These are phyloP conservation scores for Penicillium decumbens DNA, from an alignment of 2,329 filamentous ascomycete species.

Conservation along the genomic window DNA sequence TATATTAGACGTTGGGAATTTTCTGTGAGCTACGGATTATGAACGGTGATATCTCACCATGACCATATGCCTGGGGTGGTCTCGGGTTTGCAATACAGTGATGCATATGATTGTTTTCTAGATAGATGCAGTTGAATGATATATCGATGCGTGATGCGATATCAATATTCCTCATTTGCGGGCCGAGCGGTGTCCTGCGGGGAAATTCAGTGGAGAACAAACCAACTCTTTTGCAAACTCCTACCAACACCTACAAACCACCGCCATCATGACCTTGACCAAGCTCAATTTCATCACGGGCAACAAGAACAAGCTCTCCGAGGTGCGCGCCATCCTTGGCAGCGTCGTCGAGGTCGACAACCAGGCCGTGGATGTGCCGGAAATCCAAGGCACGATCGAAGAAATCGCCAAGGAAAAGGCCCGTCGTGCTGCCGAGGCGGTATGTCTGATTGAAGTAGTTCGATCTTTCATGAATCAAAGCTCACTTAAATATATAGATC, in stretches of 20 bases:
- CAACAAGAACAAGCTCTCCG: slow-evolving; percentile 87
- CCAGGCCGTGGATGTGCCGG: slow-evolving; percentile 72
- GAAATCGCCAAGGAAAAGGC: slow-evolving; percentile 89
- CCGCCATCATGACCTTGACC: slow-evolving; percentile 46
- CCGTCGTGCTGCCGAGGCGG: slow-evolving; percentile 69
- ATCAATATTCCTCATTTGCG: not conserved
- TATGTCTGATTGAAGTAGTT: slow-evolving; percentile 41
- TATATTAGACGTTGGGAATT: slow-evolving; percentile 25
- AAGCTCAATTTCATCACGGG: slow-evolving; percentile 89
- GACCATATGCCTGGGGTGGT: slow-evolving; percentile 16
- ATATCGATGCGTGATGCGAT: not conserved
- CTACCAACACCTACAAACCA: not conserved
- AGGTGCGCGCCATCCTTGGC: slow-evolving; percentile 82
- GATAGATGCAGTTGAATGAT: not conserved
- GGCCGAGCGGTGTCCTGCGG: slow-evolving; percentile 5
- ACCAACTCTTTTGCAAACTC: not conserved
- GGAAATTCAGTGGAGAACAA: slow-evolving; percentile 1
- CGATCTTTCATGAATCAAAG: not conserved
- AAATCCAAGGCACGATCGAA: slow-evolving; percentile 88
- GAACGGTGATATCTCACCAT: slow-evolving; percentile 21
- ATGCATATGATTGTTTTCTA: slow-evolving; percentile 18
- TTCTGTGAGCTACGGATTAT: slow-evolving; percentile 26
- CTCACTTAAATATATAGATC: slow-evolving; percentile 50
- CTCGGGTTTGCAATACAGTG: slow-evolving; percentile 22
- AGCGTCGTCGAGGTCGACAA: slow-evolving; percentile 66